Conservation (phyloP, 768 basidiomycete species). For the Pseudohyphozyma bogoriensis region DNA sequence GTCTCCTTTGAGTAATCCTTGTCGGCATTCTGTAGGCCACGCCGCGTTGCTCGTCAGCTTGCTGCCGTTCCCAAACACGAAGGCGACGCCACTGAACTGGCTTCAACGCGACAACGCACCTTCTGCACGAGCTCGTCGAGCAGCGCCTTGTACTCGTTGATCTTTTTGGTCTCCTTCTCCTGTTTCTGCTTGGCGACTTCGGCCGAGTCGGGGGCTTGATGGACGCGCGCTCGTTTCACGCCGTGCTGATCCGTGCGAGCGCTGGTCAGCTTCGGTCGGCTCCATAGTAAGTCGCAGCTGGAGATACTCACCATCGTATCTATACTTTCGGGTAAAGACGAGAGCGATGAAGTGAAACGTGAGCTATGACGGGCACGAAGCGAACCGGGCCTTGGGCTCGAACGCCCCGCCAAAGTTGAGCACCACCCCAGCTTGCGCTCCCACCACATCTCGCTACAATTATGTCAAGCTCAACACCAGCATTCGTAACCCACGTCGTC, state of each 20-base stretch:
- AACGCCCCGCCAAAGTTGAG: too few relatives aligned
- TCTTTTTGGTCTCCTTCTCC: slow-evolving; percentile 57
- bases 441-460: too few relatives aligned
- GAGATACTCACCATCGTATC: too few relatives aligned
- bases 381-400: too few relatives aligned
- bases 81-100: not conserved
- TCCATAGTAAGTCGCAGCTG: too few relatives aligned
- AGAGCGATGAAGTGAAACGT: too few relatives aligned
- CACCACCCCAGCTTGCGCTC: too few relatives aligned
- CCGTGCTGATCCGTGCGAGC: slow-evolving; percentile 41
- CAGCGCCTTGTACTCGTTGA: slow-evolving; percentile 62
- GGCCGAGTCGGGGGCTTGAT: slow-evolving; percentile 28
- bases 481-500: slow-evolving; percentile 28
- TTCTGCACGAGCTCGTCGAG: slow-evolving; percentile 46
- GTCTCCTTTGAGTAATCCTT: slow-evolving; percentile 63
- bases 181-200: slow-evolving; percentile 21
- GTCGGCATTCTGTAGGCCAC: slow-evolving; percentile 56
- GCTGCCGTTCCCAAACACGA: not conserved
- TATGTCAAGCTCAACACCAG: too few relatives aligned
- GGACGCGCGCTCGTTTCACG: slow-evolving; percentile 37
- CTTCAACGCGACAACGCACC: not conserved
- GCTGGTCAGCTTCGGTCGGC: too few relatives aligned
- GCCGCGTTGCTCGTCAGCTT: not conserved
- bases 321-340: too few relatives aligned
- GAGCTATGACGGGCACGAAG: too few relatives aligned